Evolutionary conservation across 495 filamentous ascomycete genomes (phyloP), one percentile per base, ranked within the genome.

Genomic region (Usnea hakonensis): DNA sequence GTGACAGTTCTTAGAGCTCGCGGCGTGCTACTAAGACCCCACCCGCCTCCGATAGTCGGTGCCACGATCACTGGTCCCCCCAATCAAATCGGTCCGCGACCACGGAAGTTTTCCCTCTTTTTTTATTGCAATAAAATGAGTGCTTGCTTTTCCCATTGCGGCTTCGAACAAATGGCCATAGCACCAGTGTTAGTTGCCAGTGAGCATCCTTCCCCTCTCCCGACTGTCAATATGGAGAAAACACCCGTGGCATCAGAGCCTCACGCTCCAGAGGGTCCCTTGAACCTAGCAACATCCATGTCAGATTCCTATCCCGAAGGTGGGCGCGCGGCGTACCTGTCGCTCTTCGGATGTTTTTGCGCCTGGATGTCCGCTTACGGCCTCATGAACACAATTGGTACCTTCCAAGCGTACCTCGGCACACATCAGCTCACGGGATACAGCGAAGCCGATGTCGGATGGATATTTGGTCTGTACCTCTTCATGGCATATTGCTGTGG

Each of bases 391-490:
- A 86, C 79, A 63, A 82, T 91, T 26, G 89, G 83, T 21, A 86
- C 85, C 3, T 86, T 90, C 64, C 87, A 91, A 65, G 82, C 85
- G 0, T 90, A 91, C 65, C 73, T 94, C 40, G 75, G 80, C 13
- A 79, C 72, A 37, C 77, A 91, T 68, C 88, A 91, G 64, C 77
- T 92, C 26, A 74, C 78, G 46, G 71, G 77, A 35, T 82, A 87
- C 66, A 77, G 75, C 55, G 78, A 81, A 36, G 82, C 85, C 33
- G 79, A 77, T 14, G 79, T 89, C 36, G 88, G 87, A n/a, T 92
- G 88, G 88, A 89, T 93, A 55, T 91, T 93, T 65, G 84, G 86
- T 35, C 68, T 91, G 53, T 90, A 87, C 66, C 77, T 83, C 5
- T 90, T 89, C 64, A 69, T 91, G 35, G 77, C 82, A 13, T 88